A percentile compares a stretch with the other conserved stretches of the same genome.
These are phyloP conservation scores for Tremellales sp. DNA, from an alignment of 1,284 basidiomycete species.

Conservation along the genomic window DNA sequence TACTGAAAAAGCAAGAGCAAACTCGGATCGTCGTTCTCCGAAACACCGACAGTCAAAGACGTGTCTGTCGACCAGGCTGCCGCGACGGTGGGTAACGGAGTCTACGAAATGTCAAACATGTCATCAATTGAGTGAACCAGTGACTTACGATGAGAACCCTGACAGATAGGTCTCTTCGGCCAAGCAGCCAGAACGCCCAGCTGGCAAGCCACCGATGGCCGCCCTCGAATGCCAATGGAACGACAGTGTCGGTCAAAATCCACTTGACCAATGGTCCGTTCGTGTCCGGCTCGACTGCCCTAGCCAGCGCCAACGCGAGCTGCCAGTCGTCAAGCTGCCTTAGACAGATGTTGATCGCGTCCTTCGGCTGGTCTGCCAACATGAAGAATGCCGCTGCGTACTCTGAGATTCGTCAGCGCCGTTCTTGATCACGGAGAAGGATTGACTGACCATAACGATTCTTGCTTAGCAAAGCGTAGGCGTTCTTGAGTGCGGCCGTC, in stretches of 20 bases:
- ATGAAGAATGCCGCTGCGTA: conserved; percentile 98
- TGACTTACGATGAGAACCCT: conserved; percentile 36
- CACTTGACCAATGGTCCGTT: conserved; percentile 66
- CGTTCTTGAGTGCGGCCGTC: conserved; percentile 93
- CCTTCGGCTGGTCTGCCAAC: conserved; percentile 79
- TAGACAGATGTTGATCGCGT: conserved; percentile 87
- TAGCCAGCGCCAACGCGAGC: conserved; percentile 78
- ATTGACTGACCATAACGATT: conserved; percentile 80
- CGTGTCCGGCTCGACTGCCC: conserved; percentile 61
- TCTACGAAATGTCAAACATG: conserved; percentile 12
- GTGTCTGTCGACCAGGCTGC: conserved; percentile 16
- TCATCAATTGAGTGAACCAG: not conserved
- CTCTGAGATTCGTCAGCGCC: conserved; percentile 55
- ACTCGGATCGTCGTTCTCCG: conserved; percentile 86
- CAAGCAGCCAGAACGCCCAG: conserved; percentile 92
- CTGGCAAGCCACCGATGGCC: conserved; percentile 94
- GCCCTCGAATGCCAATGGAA: conserved; percentile 76
- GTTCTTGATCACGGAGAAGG: not conserved
- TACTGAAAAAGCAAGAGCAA: conserved; percentile 86
- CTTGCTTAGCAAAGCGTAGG: conserved; percentile 86
- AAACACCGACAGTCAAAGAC: conserved; percentile 64
- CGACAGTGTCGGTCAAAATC: conserved; percentile 67
- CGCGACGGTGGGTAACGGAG: conserved; percentile 38
- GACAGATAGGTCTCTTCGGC: conserved; percentile 77
- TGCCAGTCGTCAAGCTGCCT: conserved; percentile 85